Percentiles rank a stretch among this genome's conserved stretches.
These are phyloP conservation scores for Coemansia sp. DNA, from an alignment of 192 early-diverging fungal genomes.

Conservation along the genomic window DNA sequence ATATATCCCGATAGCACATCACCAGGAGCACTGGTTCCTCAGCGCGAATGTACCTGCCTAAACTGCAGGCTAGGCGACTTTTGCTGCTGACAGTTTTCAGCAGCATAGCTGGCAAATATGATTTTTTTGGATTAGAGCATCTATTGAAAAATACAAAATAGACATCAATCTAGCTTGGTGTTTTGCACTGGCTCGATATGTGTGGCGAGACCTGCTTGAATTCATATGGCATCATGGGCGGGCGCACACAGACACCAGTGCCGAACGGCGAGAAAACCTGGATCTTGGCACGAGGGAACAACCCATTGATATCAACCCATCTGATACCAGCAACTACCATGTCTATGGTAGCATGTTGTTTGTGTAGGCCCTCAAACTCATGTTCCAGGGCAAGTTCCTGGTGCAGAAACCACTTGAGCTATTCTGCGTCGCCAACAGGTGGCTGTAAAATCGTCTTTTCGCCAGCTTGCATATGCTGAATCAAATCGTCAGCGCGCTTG, in stretches of 20 bases:
- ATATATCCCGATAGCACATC: background rate
- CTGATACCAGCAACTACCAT: constrained; percentile 64
- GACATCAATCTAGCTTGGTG: constrained; percentile 24
- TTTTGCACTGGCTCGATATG: constrained; percentile 43
- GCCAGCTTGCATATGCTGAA: constrained; percentile 32
- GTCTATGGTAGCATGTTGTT: constrained; percentile 55
- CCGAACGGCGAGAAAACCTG: constrained; percentile 58
- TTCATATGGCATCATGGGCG: constrained; percentile 68
- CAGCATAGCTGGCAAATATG: background rate
- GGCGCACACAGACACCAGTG: constrained; percentile 50
- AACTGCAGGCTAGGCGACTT: constrained; percentile 3
- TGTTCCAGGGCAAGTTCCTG: constrained; percentile 44
- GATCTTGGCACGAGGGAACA: constrained; percentile 54
- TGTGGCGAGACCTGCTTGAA: constrained; percentile 45
- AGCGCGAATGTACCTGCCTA: constrained; percentile 5
- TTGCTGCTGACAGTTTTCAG: background rate
- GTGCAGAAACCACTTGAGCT: constrained; percentile 35
- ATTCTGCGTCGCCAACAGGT: constrained; percentile 42
- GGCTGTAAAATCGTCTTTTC: constrained; percentile 40
- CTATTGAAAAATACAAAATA: background rate
- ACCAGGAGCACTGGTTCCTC: background rate
- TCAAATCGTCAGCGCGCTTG: constrained; percentile 45
- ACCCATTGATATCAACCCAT: constrained; percentile 63
- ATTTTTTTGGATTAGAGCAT: background rate
- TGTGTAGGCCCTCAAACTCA: constrained; percentile 46